Percentiles rank a stretch among this genome's conserved stretches.
phyloP scores from a whole-genome alignment of 148 eudicot species.

The Rhododendron molle region DNA sequence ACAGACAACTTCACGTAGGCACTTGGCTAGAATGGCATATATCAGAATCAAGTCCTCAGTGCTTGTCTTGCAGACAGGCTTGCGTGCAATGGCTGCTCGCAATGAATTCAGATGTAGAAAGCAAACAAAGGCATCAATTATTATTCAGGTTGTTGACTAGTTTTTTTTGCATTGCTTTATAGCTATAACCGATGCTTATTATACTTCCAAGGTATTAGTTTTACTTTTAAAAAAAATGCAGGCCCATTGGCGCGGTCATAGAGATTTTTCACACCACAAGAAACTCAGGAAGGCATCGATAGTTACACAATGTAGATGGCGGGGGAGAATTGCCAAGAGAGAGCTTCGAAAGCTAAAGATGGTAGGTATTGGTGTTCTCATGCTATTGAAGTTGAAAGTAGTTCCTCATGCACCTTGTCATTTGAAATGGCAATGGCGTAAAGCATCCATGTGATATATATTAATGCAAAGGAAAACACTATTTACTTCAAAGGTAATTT shows the following conservation, averaged over 20 bases:
- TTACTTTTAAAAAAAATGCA: constrained; percentile 29
- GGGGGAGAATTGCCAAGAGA: constrained; percentile 61
- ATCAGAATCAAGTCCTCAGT: constrained; percentile 40
- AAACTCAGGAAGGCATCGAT: constrained; percentile 64
- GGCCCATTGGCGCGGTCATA: constrained; percentile 79
- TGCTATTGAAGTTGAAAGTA: not conserved
- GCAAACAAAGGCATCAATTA: constrained; percentile 57
- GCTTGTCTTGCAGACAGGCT: constrained; percentile 60
- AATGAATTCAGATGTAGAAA: constrained; percentile 60
- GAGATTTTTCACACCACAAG: constrained; percentile 49
- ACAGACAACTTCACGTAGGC: constrained; percentile 68
- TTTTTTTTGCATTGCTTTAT: constrained; percentile 9
- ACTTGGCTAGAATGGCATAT: constrained; percentile 52
- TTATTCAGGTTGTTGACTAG: constrained; percentile 54
- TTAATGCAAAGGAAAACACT: not conserved
- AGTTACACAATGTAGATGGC: constrained; percentile 77
- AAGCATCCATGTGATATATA: not conserved
- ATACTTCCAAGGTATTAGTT: constrained; percentile 4
- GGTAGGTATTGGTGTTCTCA: constrained; percentile 37
- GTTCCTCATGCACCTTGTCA: not conserved
- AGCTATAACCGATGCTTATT: not conserved
- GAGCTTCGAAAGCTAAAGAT: constrained; percentile 74
- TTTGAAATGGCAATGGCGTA: not conserved
- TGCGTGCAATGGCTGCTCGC: constrained; percentile 64
- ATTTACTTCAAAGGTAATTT: not conserved